A percentile compares a stretch with the other conserved stretches of the same genome.
phyloP scores from a whole-genome alignment of 2,329 filamentous ascomycete genomes.

The Dothidotthia symphoricarpi region DNA sequence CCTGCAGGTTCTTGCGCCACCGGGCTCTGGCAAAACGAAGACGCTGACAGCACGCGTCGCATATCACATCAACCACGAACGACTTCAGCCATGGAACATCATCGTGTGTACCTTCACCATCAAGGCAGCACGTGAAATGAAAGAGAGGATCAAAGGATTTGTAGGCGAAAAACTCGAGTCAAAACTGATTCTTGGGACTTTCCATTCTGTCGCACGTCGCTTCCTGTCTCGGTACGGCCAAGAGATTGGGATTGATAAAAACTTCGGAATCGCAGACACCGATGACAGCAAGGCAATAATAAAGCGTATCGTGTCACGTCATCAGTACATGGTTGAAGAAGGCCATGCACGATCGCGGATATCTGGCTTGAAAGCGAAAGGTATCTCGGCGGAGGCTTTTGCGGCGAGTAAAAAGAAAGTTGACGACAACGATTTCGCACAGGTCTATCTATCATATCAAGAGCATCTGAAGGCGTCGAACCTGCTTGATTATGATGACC shows the following conservation, averaged over 20 bases:
- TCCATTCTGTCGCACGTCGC: constrained; percentile 85
- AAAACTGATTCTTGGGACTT: constrained; percentile 83
- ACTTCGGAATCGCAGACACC: constrained; percentile 88
- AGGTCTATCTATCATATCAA: constrained; percentile 73
- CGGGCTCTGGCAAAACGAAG: constrained; percentile 85
- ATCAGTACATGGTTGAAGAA: constrained; percentile 67
- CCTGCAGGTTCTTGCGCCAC: constrained; percentile 62
- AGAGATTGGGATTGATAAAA: constrained; percentile 74
- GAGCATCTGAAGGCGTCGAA: constrained; percentile 71
- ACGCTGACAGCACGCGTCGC: constrained; percentile 90
- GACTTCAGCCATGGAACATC: constrained; percentile 78
- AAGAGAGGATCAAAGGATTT: constrained; percentile 75
- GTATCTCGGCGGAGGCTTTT: constrained; percentile 49
- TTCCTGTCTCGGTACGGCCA: constrained; percentile 84
- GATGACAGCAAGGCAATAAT: constrained; percentile 77
- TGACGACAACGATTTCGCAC: constrained; percentile 65
- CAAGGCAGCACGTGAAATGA: constrained; percentile 93
- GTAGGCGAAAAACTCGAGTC: constrained; percentile 74
- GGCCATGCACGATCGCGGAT: constrained; percentile 72
- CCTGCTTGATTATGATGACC: constrained; percentile 89
- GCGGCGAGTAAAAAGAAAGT: constrained; percentile 44
- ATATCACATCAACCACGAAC: constrained; percentile 72
- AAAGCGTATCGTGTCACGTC: constrained; percentile 76
- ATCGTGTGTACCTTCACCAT: constrained; percentile 97
- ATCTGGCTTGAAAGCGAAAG: constrained; percentile 59